phyloP scores from a whole-genome alignment of 1,284 basidiomycete species.

The Volvariella volvacea region DNA sequence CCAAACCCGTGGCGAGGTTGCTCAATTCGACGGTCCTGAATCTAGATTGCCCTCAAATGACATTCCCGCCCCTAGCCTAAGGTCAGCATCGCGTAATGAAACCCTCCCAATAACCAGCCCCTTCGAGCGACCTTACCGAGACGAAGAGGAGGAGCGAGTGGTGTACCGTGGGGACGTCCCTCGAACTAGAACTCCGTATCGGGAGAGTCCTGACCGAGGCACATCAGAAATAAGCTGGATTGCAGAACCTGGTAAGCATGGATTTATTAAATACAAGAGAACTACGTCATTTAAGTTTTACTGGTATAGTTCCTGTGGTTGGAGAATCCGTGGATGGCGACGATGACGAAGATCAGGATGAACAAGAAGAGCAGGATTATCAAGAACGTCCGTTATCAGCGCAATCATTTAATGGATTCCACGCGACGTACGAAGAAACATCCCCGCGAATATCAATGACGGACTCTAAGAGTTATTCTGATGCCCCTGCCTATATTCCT shows the following conservation, averaged over 20 bases:
- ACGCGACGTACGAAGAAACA: constrained; percentile 33
- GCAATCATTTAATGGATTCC: constrained; percentile 31
- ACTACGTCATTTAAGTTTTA: constrained; percentile 10
- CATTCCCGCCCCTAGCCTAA: constrained; percentile 35
- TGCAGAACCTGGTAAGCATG: constrained; percentile 53
- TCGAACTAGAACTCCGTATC: constrained; percentile 35
- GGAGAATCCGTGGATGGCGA: constrained; percentile 58
- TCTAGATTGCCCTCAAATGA: constrained; percentile 44
- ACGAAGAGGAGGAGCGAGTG: constrained; percentile 62
- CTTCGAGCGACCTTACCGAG: constrained; percentile 51
- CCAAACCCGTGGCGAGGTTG: constrained; percentile 18
- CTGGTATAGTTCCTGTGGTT: constrained; percentile 38
- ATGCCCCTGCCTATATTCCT: constrained; percentile 54
- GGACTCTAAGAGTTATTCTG: constrained; percentile 49
- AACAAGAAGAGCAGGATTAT: constrained; percentile 45
- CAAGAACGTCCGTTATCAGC: constrained; percentile 37
- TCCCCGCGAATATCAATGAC: constrained; percentile 43
- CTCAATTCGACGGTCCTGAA: constrained; percentile 35
- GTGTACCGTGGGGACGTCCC: constrained; percentile 47
- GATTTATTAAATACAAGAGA: constrained; percentile 5
- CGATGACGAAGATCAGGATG: constrained; percentile 44
- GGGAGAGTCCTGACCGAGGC: constrained; percentile 28
- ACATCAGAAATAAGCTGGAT: constrained; percentile 67
- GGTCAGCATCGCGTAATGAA: constrained; percentile 46
- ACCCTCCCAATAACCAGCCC: constrained; percentile 62